Evolutionary conservation across 202 grass and related monocot species (phyloP).

Genomic region (Bolboschoenoplectus hybrid): DNA sequence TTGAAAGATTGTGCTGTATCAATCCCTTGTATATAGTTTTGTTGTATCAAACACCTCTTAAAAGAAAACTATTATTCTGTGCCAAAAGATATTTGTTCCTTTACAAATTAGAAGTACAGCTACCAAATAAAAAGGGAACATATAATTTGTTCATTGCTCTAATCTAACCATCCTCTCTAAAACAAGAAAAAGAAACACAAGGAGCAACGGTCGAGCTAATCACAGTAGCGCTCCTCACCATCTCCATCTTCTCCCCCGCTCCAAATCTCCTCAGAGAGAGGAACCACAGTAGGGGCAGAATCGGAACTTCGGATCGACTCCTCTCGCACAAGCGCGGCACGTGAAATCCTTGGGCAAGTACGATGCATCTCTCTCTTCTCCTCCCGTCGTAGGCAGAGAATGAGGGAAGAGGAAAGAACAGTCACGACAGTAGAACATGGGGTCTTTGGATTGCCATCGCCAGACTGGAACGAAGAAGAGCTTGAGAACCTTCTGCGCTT

Average conservation of each 20-base stretch:
- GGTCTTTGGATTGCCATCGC: constrained; percentile 67
- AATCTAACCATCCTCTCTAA: not conserved
- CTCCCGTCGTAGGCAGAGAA: constrained; percentile 53
- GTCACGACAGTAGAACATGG: constrained; percentile 64
- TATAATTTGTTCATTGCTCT: not conserved
- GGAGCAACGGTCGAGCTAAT: not conserved
- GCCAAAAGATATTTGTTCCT: not conserved
- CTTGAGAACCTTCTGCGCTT: constrained; percentile 43
- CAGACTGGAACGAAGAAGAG: constrained; percentile 82
- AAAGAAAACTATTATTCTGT: not conserved
- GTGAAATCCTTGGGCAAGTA: constrained; percentile 40
- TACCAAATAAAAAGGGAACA: not conserved
- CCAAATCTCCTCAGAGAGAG: constrained; percentile 28
- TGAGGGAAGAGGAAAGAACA: constrained; percentile 70
- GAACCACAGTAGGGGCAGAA: constrained; percentile 49
- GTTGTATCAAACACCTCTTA: not conserved
- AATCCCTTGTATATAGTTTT: not conserved
- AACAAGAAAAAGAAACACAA: not conserved
- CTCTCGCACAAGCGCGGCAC: constrained; percentile 31
- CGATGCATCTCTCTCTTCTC: constrained; percentile 23
- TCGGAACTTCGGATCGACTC: constrained; percentile 37
- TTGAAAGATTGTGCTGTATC: not conserved
- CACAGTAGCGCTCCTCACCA: not conserved
- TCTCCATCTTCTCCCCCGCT: not conserved
- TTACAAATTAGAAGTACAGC: not conserved